Conservation (phyloP, 208 protist species). For the Trypanosoma boissoni region DNA sequence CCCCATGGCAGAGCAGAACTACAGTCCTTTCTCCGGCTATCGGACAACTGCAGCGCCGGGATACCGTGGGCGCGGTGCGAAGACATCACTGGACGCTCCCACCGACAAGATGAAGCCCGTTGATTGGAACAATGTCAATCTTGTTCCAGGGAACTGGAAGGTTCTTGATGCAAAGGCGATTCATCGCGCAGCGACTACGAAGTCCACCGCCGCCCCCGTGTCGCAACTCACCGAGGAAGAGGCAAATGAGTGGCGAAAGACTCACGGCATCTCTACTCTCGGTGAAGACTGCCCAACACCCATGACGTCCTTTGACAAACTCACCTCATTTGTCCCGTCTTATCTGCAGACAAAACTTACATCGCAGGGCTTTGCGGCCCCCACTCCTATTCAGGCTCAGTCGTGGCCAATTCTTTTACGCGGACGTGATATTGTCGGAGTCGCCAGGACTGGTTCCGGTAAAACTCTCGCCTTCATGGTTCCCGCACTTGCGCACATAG, state of each 20-base stretch:
- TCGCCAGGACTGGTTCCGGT: slow-evolving; percentile 93
- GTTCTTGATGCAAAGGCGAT: slow-evolving; percentile 70
- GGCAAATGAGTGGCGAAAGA: slow-evolving; percentile 56
- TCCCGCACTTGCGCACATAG: slow-evolving; percentile 85
- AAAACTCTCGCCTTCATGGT: slow-evolving; percentile 94
- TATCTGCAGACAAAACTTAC: slow-evolving; percentile 78
- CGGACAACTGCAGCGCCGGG: slow-evolving; percentile 5
- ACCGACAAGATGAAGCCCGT: slow-evolving; percentile 56
- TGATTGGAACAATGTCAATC: slow-evolving; percentile 56
- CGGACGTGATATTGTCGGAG: slow-evolving; percentile 85
- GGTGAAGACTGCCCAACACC: slow-evolving; percentile 57
- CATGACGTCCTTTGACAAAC: slow-evolving; percentile 63
- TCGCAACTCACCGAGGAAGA: slow-evolving; percentile 49
- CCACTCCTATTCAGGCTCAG: slow-evolving; percentile 87
- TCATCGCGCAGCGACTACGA: slow-evolving; percentile 45
- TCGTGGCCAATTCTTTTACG: slow-evolving; percentile 82
- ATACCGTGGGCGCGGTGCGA: slow-evolving; percentile 5
- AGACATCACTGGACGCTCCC: slow-evolving; percentile 20
- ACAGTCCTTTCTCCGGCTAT: slow-evolving; percentile 80
- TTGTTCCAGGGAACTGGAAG: slow-evolving; percentile 75
- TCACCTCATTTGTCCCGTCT: slow-evolving; percentile 49
- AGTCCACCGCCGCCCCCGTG: slow-evolving; percentile 3
- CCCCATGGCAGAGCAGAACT: slow-evolving; percentile 56
- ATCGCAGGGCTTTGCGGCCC: slow-evolving; percentile 70
- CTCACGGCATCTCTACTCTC: slow-evolving; percentile 66